phyloP scores from a whole-genome alignment of 257 asterid genomes.

The Anisodus acutangulus region DNA sequence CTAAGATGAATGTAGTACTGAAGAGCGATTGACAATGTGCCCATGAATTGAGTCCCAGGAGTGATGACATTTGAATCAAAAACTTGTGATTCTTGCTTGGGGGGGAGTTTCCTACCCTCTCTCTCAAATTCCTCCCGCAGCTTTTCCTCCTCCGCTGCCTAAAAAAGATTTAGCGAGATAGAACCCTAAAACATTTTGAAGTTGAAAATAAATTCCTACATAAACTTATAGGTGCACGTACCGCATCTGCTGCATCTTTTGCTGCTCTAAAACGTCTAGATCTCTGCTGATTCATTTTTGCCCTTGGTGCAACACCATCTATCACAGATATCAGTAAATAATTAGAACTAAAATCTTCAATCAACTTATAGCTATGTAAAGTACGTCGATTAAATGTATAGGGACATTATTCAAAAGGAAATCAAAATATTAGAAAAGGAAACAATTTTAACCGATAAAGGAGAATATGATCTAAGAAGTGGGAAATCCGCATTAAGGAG shows the following conservation, averaged over 20 bases:
- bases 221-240: slow-evolving; percentile 37
- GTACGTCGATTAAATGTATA: not conserved
- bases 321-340: slow-evolving; percentile 35
- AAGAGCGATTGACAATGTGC: slow-evolving; percentile 75
- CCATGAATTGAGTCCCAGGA: slow-evolving; percentile 97
- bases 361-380: slow-evolving; percentile 25
- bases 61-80: slow-evolving; percentile 91
- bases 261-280: slow-evolving; percentile 97
- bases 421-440: not conserved
- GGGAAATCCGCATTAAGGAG: not conserved
- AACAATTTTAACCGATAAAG: not conserved
- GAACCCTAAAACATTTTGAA: not conserved
- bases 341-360: slow-evolving; percentile 30
- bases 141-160: slow-evolving; percentile 93
- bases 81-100: slow-evolving; percentile 77
- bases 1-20: slow-evolving; percentile 86
- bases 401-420: not conserved
- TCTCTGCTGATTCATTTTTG: slow-evolving; percentile 97
- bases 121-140: slow-evolving; percentile 84
- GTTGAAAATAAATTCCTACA: not conserved
- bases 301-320: slow-evolving; percentile 99
- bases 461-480: slow-evolving; percentile 4
- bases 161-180: slow-evolving; percentile 33
- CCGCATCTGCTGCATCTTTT: slow-evolving; percentile 94
- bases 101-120: slow-evolving; percentile 92